Evolutionary conservation across 331 rosid genomes (phyloP), one percentile per base, ranked within the genome.

Genomic region (Erythrophleum ivorense): DNA sequence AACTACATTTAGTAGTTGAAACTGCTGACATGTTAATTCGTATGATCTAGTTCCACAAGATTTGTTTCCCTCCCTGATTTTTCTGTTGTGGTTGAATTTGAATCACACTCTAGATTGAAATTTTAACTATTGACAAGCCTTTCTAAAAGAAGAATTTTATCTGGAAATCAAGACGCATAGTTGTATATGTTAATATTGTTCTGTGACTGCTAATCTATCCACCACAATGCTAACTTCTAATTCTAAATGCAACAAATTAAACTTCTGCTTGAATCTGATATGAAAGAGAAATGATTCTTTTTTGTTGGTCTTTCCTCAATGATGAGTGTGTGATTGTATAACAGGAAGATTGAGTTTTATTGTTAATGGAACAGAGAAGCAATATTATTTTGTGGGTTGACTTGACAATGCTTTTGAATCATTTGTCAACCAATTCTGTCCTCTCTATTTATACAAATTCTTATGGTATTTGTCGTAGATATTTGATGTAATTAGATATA

Each of bases 111-210:
- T 11, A 33, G 50, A 12, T 4, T 59, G n/a, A 10, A 69, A 12
- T 57, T 6, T 57, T 46, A 12, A 6, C 33, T 2, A 31, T 64
- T 49, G 46, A 34, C 11, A 45, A 38, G 7, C 77, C 12, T 75
- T 48, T 60, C 40, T 13, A 24, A 38, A 19, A 45, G n/a, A 43
- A 66, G 14, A 69, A 45, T 45, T 19, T 68, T 16, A 33, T 66
- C 40, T 54, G 52, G 36, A 65, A 24, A 60, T 71, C 75, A 77
- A 76, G 54, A 55, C 64, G 41, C 41, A 2, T 21, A 19, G 78
- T 29, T 34, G 0, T 58, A 48, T 54, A 54, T 18, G 60, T 18
- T 16, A 18, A 50, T 50, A 12, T 6, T 69, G 63, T 24, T 43
- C 10, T 16, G 67, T 33, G 4, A 45, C 48, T 70, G 15, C 29